Evolutionary conservation across 1,284 basidiomycete genomes (phyloP), one percentile per base, ranked within the genome.

Genomic region (Abortiporus biennis): DNA sequence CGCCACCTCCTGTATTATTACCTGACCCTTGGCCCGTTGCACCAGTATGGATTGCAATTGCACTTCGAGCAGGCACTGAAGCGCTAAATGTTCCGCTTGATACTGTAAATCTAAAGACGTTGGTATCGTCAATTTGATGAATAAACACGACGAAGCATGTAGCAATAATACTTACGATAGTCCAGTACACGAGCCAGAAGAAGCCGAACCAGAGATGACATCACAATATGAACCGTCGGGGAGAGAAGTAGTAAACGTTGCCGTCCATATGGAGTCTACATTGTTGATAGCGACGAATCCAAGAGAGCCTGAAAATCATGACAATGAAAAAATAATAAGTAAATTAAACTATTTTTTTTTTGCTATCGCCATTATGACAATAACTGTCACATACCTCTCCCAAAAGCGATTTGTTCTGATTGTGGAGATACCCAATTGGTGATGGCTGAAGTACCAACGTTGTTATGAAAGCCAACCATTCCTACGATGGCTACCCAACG

Each of bases 281-380:
- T 81, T 81, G 56, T 85, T 84, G 53, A 84, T 84, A 1, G 71
- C 80, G 1, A 82, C 71, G 49, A 75, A 83, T 1, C 79, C 80
- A 24, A 64, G 52, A 0, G 70, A 58, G 11, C 75, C 77, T 77
- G 42, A 17, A 39, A 36, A 38, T 13, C 8, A 19, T 12, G 12
- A n/a, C n/a, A n/a, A n/a, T n/a, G n/a, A n/a, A n/a, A n/a, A n/a
- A n/a, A n/a, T n/a, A n/a, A n/a, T n/a, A n/a, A n/a, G n/a, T n/a
- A n/a, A n/a, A n/a, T n/a, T n/a, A n/a, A n/a, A n/a, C n/a, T n/a
- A n/a, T n/a, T n/a, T n/a, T n/a, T n/a, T n/a, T n/a, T n/a, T n/a
- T n/a, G n/a, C n/a, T n/a, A n/a, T n/a, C n/a, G n/a, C n/a, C n/a
- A n/a, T n/a, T n/a, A n/a, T 12, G 11, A 17, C 8, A 8, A 13